These are phyloP conservation scores for Cenchrus americanus DNA, from an alignment of 176 grass and related monocot genomes.

Conservation along the genomic window DNA sequence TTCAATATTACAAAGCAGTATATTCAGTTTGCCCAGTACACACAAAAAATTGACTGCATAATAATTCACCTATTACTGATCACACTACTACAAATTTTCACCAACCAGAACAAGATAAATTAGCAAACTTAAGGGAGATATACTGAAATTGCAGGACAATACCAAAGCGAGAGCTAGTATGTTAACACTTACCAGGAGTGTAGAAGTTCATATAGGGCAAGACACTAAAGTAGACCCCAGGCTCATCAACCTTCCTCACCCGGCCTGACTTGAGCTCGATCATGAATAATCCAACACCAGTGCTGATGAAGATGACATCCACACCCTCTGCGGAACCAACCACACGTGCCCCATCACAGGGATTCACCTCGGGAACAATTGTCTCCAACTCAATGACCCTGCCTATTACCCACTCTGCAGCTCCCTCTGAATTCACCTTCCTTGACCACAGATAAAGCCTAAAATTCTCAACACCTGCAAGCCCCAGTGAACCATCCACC, in stretches of 20 bases:
- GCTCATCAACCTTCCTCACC: background rate
- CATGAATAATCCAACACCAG: background rate
- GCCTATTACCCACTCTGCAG: background rate
- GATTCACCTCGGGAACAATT: background rate
- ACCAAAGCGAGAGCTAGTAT: background rate
- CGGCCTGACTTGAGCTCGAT: background rate
- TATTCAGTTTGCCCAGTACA: background rate
- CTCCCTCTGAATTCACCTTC: background rate
- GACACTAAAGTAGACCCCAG: background rate
- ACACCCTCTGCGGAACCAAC: background rate
- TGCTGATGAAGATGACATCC: background rate
- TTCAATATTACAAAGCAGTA: background rate
- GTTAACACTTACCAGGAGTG: constrained; percentile 1
- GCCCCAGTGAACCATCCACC: background rate
- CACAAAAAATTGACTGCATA: background rate
- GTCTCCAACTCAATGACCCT: background rate
- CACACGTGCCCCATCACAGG: background rate
- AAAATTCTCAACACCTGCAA: background rate
- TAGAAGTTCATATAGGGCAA: background rate
- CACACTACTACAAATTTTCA: background rate
- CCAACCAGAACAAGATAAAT: background rate
- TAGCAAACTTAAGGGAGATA: background rate
- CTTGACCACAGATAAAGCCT: background rate
- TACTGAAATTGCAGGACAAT: background rate
- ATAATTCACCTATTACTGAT: background rate